Percentiles rank a stretch among this genome's conserved stretches.
Evolutionary conservation across 208 protist species (phyloP).

Genomic region (Crithidia fasciculata): DNA sequence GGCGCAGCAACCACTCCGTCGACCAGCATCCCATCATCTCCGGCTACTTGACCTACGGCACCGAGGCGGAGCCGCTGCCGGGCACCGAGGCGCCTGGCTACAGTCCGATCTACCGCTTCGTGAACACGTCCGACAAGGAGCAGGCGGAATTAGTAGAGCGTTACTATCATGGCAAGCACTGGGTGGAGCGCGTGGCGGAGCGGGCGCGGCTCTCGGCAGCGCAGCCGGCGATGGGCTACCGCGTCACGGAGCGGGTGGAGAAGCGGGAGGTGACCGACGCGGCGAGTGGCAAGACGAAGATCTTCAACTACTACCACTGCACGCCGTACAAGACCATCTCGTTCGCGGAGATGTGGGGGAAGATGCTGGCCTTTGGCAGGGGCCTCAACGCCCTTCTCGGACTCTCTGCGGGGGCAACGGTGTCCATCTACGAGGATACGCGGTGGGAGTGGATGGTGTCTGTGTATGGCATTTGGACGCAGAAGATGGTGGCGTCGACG

Average conservation of each 20-base stretch:
- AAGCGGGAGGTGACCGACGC: constrained; percentile 39
- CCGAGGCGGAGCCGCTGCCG: constrained; percentile 29
- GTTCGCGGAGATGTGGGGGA: constrained; percentile 56
- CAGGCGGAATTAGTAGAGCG: constrained; percentile 37
- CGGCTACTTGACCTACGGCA: constrained; percentile 40
- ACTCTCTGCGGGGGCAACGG: constrained; percentile 21
- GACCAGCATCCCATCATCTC: constrained; percentile 40
- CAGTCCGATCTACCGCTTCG: constrained; percentile 56
- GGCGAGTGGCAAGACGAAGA: constrained; percentile 35
- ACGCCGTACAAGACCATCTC: constrained; percentile 37
- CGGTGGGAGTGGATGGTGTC: constrained; percentile 80
- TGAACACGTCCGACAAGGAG: constrained; percentile 38
- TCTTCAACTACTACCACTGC: constrained; percentile 59
- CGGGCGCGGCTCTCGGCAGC: constrained; percentile 23
- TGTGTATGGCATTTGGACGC: constrained; percentile 74
- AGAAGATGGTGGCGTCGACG: constrained; percentile 69
- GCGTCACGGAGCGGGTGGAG: constrained; percentile 52
- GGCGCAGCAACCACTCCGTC: constrained; percentile 37
- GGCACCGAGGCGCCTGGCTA: constrained; percentile 39
- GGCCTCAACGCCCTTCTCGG: constrained; percentile 64
- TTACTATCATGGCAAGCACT: constrained; percentile 45
- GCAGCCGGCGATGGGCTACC: constrained; percentile 63
- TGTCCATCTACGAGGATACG: constrained; percentile 80
- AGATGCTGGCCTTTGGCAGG: constrained; percentile 49
- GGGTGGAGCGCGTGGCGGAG: constrained; percentile 38